These are phyloP conservation scores for Phaseolus lunatus DNA, from an alignment of 306 rosid genomes.

Conservation along the genomic window DNA sequence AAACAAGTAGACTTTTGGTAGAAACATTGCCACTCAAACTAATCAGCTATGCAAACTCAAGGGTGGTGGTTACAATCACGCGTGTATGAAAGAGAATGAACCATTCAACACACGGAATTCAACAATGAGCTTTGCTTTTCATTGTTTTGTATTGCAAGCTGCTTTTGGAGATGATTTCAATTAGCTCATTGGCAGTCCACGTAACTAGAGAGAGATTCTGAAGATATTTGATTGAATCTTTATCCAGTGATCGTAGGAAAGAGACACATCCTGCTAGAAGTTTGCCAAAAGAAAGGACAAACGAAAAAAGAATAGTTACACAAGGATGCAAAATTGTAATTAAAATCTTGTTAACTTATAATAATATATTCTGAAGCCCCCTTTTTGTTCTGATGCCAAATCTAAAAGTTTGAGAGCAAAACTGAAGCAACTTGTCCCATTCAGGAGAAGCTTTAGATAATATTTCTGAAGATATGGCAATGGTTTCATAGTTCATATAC, in stretches of 20 bases:
- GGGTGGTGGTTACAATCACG: conserved; percentile 5
- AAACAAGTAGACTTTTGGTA: neutral
- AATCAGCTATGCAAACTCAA: conserved; percentile 11
- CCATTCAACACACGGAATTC: neutral
- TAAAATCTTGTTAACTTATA: neutral
- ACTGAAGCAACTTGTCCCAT: neutral
- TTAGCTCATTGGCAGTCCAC: conserved; percentile 72
- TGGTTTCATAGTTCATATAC: conserved; percentile 48
- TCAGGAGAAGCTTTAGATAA: neutral
- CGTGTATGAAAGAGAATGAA: neutral
- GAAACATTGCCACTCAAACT: neutral
- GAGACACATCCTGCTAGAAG: conserved; percentile 44
- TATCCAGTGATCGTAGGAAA: conserved; percentile 41
- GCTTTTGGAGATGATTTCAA: conserved; percentile 44
- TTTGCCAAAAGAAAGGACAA: conserved; percentile 14
- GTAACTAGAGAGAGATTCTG: conserved; percentile 69
- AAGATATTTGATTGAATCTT: conserved; percentile 53
- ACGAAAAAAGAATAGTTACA: neutral
- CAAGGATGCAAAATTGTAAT: neutral
- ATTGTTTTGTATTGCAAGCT: conserved; percentile 1
- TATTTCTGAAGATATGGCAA: neutral
- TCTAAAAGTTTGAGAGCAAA: conserved; percentile 9
- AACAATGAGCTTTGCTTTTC: conserved; percentile 12
- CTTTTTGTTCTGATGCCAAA: neutral
- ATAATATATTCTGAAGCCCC: neutral